Percentiles rank a stretch among this genome's conserved stretches.
phyloP scores from a whole-genome alignment of 1,139 yeast species.

The Geotrichum siamense region DNA sequence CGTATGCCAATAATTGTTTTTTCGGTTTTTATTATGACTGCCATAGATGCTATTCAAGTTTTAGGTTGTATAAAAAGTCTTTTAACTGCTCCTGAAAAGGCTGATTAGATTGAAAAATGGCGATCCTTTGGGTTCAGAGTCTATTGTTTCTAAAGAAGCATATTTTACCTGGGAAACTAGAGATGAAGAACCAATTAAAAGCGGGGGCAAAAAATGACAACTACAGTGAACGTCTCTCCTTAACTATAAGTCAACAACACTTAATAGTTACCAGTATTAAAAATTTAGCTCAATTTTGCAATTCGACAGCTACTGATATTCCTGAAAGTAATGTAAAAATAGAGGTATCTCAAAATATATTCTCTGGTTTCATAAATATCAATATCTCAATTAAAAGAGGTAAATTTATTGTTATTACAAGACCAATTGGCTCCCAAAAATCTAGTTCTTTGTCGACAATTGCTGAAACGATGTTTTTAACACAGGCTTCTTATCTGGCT shows the following conservation, averaged over 20 bases:
- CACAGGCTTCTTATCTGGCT: slow-evolving; percentile 65
- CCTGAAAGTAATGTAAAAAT: slow-evolving; percentile 4
- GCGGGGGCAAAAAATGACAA: slow-evolving; percentile 19
- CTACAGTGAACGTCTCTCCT: slow-evolving; percentile 23
- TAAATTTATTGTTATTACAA: slow-evolving; percentile 60
- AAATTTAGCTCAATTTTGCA: slow-evolving; percentile 31
- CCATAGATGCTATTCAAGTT: slow-evolving; percentile 61
- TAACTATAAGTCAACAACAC: slow-evolving; percentile 23
- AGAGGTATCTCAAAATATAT: slow-evolving; percentile 17
- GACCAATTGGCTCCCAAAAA: slow-evolving; percentile 65
- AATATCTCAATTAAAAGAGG: slow-evolving; percentile 44
- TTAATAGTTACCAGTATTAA: slow-evolving; percentile 36
- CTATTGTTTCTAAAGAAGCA: slow-evolving; percentile 48
- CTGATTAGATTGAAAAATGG: slow-evolving; percentile 32
- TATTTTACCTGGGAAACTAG: slow-evolving; percentile 61
- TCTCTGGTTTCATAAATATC: slow-evolving; percentile 42
- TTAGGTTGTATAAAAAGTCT: slow-evolving; percentile 50
- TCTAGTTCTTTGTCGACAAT: slow-evolving; percentile 55
- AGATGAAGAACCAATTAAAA: slow-evolving; percentile 24
- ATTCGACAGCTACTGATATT: slow-evolving; percentile 26
- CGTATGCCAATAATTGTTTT: slow-evolving; percentile 63
- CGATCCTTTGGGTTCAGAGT: slow-evolving; percentile 32
- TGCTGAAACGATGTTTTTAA: slow-evolving; percentile 51
- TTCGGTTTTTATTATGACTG: slow-evolving; percentile 56
- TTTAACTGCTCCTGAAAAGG: slow-evolving; percentile 41